These are phyloP conservation scores for Zygosaccharomyces lentus DNA, from an alignment of 805 yeast species.

Conservation along the genomic window DNA sequence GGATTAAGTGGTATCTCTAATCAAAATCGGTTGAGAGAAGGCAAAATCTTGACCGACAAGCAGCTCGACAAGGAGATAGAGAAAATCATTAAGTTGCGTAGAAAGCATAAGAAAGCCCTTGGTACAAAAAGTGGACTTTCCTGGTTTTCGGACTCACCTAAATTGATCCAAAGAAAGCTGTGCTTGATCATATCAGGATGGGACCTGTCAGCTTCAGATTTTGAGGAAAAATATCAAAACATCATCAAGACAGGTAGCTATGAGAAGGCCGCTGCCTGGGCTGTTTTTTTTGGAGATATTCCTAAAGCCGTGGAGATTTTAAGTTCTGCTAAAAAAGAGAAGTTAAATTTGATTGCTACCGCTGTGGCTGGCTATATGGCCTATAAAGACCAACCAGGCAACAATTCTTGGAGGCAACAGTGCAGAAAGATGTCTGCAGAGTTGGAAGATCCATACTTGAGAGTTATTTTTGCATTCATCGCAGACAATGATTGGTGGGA, in stretches of 20 bases:
- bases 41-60: conserved; percentile 28
- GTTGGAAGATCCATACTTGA: conserved; percentile 78
- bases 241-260: conserved; percentile 56
- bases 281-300: conserved; percentile 88
- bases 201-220: conserved; percentile 72
- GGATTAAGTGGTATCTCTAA: conserved; percentile 52
- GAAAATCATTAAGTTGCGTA: conserved; percentile 40
- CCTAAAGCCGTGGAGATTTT: conserved; percentile 75
- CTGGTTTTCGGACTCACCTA: conserved; percentile 27
- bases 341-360: conserved; percentile 76
- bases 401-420: conserved; percentile 88
- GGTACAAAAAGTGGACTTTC: conserved; percentile 22
- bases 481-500: conserved; percentile 97
- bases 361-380: conserved; percentile 85
- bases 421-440: conserved; percentile 87
- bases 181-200: conserved; percentile 87
- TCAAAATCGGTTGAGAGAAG: conserved; percentile 44
- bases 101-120: conserved; percentile 23
- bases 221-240: conserved; percentile 60
- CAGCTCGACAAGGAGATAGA: conserved; percentile 35
- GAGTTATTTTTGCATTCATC: conserved; percentile 89
- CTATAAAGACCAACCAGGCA: conserved; percentile 39
- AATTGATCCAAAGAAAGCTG: conserved; percentile 63
- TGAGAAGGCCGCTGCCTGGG: conserved; percentile 97
- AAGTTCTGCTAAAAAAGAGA: conserved; percentile 65